Conservation (phyloP, 345 rosid species). For the Murraya paniculata region DNA sequence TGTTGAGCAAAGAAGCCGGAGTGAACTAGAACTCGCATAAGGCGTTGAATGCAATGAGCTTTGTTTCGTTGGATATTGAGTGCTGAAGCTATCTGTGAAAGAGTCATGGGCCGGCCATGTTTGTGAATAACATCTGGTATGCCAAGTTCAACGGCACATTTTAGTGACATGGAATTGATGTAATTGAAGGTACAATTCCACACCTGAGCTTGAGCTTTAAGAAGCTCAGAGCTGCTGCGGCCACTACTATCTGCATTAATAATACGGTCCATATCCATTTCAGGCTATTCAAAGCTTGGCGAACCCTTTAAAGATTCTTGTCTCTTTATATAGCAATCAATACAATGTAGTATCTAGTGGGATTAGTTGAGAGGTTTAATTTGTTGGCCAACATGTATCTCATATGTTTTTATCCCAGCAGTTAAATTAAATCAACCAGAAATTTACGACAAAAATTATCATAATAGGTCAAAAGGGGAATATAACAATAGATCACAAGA, state of each 20-base stretch:
- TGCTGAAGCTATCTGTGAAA: neutral
- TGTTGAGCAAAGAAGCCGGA: conserved; percentile 10
- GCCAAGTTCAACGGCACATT: conserved; percentile 11
- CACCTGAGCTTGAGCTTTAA: conserved; percentile 1
- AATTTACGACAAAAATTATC: too few species aligned
- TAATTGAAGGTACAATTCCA: neutral
- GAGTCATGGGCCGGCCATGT: conserved; percentile 8
- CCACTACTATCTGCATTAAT: neutral
- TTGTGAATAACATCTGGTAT: conserved; percentile 9
- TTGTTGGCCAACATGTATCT: neutral
- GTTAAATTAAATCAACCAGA: too few species aligned
- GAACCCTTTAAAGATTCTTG: neutral
- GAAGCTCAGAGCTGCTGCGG: conserved; percentile 2
- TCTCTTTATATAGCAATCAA: too few species aligned
- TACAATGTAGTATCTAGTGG: too few species aligned
- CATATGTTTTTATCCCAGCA: neutral
- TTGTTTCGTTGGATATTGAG: neutral
- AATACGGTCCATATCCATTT: neutral
- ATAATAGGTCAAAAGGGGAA: neutral
- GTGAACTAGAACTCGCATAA: conserved; percentile 9
- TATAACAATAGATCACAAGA: neutral
- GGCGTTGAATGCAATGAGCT: neutral
- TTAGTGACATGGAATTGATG: neutral
- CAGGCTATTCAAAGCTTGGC: neutral
- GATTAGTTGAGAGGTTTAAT: too few species aligned